phyloP scores from a whole-genome alignment of 305 asterid genomes.

The Salvia sclarea region DNA sequence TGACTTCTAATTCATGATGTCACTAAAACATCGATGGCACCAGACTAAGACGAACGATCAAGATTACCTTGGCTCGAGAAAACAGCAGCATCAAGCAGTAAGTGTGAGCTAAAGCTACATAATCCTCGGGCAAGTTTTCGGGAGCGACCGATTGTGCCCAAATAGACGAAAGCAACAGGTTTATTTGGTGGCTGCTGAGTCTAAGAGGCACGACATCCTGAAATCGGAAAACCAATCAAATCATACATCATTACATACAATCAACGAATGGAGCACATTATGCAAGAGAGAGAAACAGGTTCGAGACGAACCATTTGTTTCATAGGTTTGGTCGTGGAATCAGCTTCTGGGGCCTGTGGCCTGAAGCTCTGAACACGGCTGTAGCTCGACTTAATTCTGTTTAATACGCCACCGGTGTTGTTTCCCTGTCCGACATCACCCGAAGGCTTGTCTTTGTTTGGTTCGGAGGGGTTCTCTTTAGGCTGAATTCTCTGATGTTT shows the following conservation, averaged over 20 bases:
- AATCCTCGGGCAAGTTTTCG: conserved; percentile 79
- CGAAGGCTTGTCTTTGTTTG: conserved; percentile 34
- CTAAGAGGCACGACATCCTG: conserved; percentile 87
- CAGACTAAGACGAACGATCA: background rate
- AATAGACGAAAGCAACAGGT: conserved; percentile 78
- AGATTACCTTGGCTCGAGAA: conserved; percentile 86
- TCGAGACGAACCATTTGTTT: conserved; percentile 51
- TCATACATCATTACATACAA: background rate
- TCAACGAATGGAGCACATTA: background rate
- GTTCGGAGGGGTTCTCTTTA: conserved; percentile 46
- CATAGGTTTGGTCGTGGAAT: conserved; percentile 39
- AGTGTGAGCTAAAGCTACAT: conserved; percentile 96
- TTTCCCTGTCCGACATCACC: conserved; percentile 50
- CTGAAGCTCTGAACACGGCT: conserved; percentile 67
- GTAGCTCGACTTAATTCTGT: conserved; percentile 72
- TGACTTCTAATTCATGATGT: conserved; percentile 9
- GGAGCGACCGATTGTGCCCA: conserved; percentile 85
- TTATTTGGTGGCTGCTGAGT: conserved; percentile 95
- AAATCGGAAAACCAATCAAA: conserved; percentile 20
- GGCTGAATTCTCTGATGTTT: conserved; percentile 52
- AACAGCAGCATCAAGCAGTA: conserved; percentile 87
- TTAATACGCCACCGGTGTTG: conserved; percentile 54
- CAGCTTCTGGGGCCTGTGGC: conserved; percentile 47
- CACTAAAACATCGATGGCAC: background rate
- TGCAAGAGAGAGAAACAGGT: background rate